Evolutionary conservation across 331 rosid genomes (phyloP).

Genomic region (Rhamnella rubrinervis): DNA sequence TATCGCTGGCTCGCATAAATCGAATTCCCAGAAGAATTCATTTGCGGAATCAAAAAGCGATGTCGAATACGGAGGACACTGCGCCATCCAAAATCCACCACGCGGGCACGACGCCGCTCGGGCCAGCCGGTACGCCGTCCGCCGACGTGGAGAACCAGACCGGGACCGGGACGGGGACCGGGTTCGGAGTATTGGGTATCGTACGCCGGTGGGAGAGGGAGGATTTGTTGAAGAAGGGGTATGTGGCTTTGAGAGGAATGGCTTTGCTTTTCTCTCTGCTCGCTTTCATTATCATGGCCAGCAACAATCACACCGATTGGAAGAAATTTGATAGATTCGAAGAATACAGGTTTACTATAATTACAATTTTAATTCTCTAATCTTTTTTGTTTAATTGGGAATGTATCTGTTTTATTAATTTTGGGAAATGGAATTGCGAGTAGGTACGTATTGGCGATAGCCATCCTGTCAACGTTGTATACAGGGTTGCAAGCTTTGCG

Average conservation of each 20-base stretch:
- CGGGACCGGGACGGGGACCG: neutral
- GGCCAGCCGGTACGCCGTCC: conserved; percentile 7
- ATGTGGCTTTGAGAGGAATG: conserved; percentile 54
- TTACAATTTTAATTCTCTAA: neutral
- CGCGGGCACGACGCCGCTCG: conserved; percentile 3
- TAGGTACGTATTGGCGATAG: conserved; percentile 64
- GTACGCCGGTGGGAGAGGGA: conserved; percentile 62
- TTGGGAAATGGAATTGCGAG: conserved; percentile 3
- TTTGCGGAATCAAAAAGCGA: neutral
- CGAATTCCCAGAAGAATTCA: neutral
- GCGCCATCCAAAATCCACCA: conserved; percentile 1
- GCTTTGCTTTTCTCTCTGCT: conserved; percentile 58
- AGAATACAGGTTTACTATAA: conserved; percentile 57
- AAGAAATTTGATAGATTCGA: conserved; percentile 51
- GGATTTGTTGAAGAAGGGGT: conserved; percentile 53
- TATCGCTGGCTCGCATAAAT: neutral
- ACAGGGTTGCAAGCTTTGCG: conserved; percentile 44
- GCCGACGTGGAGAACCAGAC: conserved; percentile 24
- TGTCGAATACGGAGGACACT: conserved; percentile 7
- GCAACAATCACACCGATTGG: conserved; percentile 59
- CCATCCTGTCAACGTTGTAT: conserved; percentile 55
- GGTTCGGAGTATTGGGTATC: conserved; percentile 25
- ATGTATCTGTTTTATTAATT: neutral
- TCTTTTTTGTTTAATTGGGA: neutral
- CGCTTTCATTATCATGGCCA: conserved; percentile 52